Evolutionary conservation across 768 basidiomycete genomes (phyloP).

Genomic region (Hydnomerulius pinastri): DNA sequence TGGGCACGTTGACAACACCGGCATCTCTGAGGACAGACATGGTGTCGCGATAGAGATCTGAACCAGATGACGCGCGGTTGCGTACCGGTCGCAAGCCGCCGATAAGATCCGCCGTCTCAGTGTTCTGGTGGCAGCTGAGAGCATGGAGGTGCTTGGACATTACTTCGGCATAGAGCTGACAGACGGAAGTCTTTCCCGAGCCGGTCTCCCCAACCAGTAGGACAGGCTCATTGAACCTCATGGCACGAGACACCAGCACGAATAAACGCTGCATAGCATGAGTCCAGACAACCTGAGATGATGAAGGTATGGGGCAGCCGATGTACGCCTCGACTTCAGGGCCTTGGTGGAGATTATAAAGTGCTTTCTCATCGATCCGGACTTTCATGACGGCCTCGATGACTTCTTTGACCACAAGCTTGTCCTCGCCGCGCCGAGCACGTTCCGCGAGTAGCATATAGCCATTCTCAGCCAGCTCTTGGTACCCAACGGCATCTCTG

Average conservation of each 20-base stretch:
- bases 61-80: conserved; percentile 61
- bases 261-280: conserved; percentile 90
- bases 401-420: conserved; percentile 85
- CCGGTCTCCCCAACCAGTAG: conserved; percentile 97
- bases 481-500: conserved; percentile 84
- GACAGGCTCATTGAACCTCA: conserved; percentile 91
- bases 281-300: conserved; percentile 81
- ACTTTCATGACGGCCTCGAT: conserved; percentile 91
- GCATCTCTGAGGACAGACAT: conserved; percentile 40
- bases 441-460: conserved; percentile 98
- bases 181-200: conserved; percentile 96
- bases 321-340: conserved; percentile 50
- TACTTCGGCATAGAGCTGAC: conserved; percentile 81
- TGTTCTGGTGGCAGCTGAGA: conserved; percentile 97
- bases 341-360: conserved; percentile 67
- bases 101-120: conserved; percentile 95
- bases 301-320: conserved; percentile 52
- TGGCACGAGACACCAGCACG: conserved; percentile 77
- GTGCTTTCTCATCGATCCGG: conserved; percentile 63
- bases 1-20: conserved; percentile 33
- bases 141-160: conserved; percentile 60
- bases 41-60: conserved; percentile 50
- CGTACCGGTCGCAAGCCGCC: conserved; percentile 90
- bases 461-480: conserved; percentile 92
- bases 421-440: conserved; percentile 82